Conservation (phyloP, 1,284 basidiomycete genomes). For the Earliella scabrosa region DNA sequence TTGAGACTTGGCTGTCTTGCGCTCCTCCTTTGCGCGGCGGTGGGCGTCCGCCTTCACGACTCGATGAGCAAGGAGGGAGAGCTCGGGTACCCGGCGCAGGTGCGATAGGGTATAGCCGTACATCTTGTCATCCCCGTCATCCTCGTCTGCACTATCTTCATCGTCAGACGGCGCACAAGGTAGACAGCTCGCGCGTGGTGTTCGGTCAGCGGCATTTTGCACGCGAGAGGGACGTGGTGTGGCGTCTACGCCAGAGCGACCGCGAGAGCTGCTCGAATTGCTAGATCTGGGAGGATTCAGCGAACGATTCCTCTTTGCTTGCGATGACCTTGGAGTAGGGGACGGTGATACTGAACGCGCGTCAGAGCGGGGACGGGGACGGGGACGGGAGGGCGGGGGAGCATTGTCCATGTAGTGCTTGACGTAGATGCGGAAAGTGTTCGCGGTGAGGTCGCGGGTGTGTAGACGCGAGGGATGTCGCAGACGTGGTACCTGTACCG, state of each 20-base stretch:
- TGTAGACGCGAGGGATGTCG: constrained; percentile 72
- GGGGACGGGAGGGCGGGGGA: constrained; percentile 14
- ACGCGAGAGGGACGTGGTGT: constrained; percentile 22
- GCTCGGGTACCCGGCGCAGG: constrained; percentile 73
- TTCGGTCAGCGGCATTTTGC: not conserved
- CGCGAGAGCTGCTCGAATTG: too few relatives aligned
- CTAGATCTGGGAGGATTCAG: too few relatives aligned
- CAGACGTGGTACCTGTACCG: constrained; percentile 42
- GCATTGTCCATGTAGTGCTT: constrained; percentile 75
- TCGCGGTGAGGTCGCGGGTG: constrained; percentile 63
- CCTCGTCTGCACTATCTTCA: not conserved
- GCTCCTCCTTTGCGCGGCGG: constrained; percentile 49
- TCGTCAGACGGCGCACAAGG: constrained; percentile 8
- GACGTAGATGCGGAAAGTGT: constrained; percentile 73
- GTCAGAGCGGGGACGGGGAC: not conserved
- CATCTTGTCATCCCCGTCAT: constrained; percentile 22
- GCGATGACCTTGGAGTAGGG: constrained; percentile 11
- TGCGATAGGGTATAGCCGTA: constrained; percentile 72
- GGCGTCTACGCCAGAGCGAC: not conserved
- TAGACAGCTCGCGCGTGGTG: not conserved
- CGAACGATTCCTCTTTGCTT: not conserved
- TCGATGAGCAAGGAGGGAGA: constrained; percentile 60
- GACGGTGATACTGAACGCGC: constrained; percentile 25
- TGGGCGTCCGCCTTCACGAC: constrained; percentile 63
- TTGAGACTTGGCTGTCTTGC: constrained; percentile 32